Evolutionary conservation across 1,284 basidiomycete genomes (phyloP).

Genomic region (Peniophora sp.): DNA sequence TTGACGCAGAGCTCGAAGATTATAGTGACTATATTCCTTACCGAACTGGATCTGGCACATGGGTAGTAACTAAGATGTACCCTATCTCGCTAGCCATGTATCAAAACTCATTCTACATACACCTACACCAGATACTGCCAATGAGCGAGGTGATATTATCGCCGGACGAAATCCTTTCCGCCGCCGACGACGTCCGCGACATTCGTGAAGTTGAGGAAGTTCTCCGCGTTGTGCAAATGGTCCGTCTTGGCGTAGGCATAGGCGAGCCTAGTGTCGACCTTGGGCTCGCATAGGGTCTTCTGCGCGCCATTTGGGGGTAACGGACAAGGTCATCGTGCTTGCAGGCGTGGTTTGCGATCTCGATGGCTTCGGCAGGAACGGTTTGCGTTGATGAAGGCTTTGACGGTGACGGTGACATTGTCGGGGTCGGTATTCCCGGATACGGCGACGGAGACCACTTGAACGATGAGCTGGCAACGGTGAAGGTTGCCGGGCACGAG

Average conservation of each 20-base stretch:
- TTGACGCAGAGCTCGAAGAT: too few relatives aligned
- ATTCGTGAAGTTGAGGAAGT: slow-evolving; percentile 98
- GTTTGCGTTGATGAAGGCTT: slow-evolving; percentile 98
- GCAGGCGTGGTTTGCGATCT: slow-evolving; percentile 92
- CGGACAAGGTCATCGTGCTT: slow-evolving; percentile 98
- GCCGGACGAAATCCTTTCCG: slow-evolving; percentile 99
- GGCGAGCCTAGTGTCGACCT: slow-evolving; percentile 95
- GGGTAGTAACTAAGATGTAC: too few relatives aligned
- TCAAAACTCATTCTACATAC: too few relatives aligned
- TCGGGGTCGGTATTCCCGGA: slow-evolving; percentile 98
- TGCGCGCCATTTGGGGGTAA: slow-evolving; percentile 99
- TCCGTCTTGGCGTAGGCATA: slow-evolving; percentile 98
- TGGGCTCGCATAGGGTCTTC: slow-evolving; percentile 93
- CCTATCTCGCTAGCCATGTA: too few relatives aligned
- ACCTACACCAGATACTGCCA: too few relatives aligned
- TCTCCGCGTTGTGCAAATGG: slow-evolving; percentile 97
- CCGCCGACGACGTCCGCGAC: slow-evolving; percentile 96
- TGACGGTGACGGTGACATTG: slow-evolving; percentile 98
- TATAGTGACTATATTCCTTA: too few relatives aligned
- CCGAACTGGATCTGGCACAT: too few relatives aligned
- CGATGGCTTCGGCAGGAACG: slow-evolving; percentile 91
- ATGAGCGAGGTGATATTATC: too few relatives aligned
- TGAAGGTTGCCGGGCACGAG: slow-evolving; percentile 86
- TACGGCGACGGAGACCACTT: slow-evolving; percentile 90
- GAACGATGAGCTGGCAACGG: slow-evolving; percentile 91